Base-by-base conservation (phyloP, 192 early-diverging fungal species). In the Phlyctochytrium planicorne region DNA sequence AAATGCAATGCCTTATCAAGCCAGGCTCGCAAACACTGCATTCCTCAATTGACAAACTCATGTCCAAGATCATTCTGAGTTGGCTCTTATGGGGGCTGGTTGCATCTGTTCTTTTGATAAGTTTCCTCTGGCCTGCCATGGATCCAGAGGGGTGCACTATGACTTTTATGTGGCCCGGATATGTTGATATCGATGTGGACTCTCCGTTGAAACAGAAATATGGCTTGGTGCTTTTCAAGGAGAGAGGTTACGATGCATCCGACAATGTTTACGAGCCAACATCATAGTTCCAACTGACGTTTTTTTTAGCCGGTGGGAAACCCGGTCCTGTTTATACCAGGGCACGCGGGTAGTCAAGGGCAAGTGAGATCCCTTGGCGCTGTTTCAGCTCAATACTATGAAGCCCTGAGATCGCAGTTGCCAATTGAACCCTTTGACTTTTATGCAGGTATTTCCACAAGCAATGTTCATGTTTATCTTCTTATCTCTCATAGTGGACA, bases 281-380 rank as follows among this genome's bases (percentile, higher is more conserved):
- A 33, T 20, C 32, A 29, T 34, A 63, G 31, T 34, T 52, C 36
- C 27, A 59, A 30, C 30, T 23, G 37, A 23, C 59, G 23, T n/a
- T 35, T 62, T 52, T 23, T 31, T 14, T 63, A 82, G 75, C 87
- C 88, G 27, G 81, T 73, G 23, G 31, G 93, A 34, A 82, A 93
- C 29, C 97, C 97, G 1, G 87, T 93, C 0, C 80, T 98, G n/a
- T 98, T 98, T 79, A 89, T 98, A 32, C 97, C 94, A 0, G 97
- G 97, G 0, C 93, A 97, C 65, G 93, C 95, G 25, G 97, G 97
- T 17, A 94, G 92, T 65, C 91, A 92, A 70, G 93, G 91, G 68
- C 97, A 98, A 78, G 87, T 92, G 2, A 82, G 94, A 29, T 96
- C 95, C 16, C 80, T 98, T 25, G 94, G 60, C 0, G 32, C 89